Conservation (phyloP, 148 eudicot species). For the Rhododendron simsii region DNA sequence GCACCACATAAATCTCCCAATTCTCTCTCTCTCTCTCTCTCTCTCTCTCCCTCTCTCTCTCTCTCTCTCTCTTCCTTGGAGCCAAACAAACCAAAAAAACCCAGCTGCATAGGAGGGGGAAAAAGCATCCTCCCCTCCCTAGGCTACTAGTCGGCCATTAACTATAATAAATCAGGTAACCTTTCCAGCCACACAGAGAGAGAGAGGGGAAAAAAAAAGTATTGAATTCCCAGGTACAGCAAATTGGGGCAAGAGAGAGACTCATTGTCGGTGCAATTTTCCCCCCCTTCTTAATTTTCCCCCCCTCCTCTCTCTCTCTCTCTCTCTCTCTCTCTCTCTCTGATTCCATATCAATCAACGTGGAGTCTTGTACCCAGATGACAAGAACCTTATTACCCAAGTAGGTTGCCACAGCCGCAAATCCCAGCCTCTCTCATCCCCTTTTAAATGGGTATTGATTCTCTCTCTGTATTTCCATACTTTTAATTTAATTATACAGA, state of each 20-base stretch:
- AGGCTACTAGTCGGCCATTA: not conserved
- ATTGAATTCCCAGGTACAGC: not conserved
- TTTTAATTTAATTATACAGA: not conserved
- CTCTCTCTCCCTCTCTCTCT: not conserved
- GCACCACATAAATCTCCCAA: not conserved
- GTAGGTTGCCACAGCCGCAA: not conserved
- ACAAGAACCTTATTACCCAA: not conserved
- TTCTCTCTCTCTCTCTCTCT: not conserved
- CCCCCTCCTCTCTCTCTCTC: not conserved
- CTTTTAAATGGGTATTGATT: not conserved
- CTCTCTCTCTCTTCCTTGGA: not conserved
- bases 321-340: not conserved
- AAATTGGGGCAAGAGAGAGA: not conserved
- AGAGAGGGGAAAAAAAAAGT: not conserved
- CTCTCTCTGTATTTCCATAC: not conserved
- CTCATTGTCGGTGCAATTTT: not conserved
- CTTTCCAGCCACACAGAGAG: not conserved
- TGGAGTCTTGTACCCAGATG: conserved; percentile 7
- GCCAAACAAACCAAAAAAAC: conserved; percentile 9
- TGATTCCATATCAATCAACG: not conserved
- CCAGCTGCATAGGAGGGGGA: conserved; percentile 8
- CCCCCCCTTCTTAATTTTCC: not conserved
- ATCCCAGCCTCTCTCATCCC: not conserved
- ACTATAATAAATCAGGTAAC: not conserved
- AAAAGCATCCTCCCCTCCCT: not conserved